Conservation (phyloP, 2,329 filamentous ascomycete species). For the Aspergillus tubingensis region DNA sequence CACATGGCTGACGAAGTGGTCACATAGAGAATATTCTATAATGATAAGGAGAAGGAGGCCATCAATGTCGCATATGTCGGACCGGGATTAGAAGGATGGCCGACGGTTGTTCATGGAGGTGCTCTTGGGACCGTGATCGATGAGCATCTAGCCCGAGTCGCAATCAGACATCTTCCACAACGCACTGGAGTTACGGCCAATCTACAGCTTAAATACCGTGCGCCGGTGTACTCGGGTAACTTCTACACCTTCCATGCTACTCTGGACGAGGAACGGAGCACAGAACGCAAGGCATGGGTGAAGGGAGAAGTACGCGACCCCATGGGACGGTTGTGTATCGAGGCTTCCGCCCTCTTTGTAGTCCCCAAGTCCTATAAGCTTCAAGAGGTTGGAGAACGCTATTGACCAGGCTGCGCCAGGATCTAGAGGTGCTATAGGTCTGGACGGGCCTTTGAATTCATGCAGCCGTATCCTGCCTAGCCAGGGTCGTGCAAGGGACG, state of each 20-base stretch:
- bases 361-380: conserved; percentile 55
- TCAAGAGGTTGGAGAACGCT: conserved; percentile 42
- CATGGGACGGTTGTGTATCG: conserved; percentile 60
- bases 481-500: background rate
- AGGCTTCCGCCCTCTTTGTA: conserved; percentile 61
- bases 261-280: conserved; percentile 44
- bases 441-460: background rate
- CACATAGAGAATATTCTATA: conserved; percentile 65
- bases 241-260: conserved; percentile 63
- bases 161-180: conserved; percentile 51
- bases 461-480: background rate
- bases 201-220: conserved; percentile 63
- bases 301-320: conserved; percentile 37
- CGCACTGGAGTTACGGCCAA: conserved; percentile 59
- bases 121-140: conserved; percentile 68
- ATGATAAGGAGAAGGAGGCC: conserved; percentile 58
- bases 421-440: background rate
- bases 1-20: conserved; percentile 20
- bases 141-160: conserved; percentile 68
- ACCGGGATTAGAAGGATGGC: conserved; percentile 67
- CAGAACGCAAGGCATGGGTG: conserved; percentile 42
- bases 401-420: conserved; percentile 25
- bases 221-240: conserved; percentile 59
- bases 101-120: conserved; percentile 71
- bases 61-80: conserved; percentile 70